phyloP scores from a whole-genome alignment of 352 stramenopile genomes.

The Phytopythium aichiense region DNA sequence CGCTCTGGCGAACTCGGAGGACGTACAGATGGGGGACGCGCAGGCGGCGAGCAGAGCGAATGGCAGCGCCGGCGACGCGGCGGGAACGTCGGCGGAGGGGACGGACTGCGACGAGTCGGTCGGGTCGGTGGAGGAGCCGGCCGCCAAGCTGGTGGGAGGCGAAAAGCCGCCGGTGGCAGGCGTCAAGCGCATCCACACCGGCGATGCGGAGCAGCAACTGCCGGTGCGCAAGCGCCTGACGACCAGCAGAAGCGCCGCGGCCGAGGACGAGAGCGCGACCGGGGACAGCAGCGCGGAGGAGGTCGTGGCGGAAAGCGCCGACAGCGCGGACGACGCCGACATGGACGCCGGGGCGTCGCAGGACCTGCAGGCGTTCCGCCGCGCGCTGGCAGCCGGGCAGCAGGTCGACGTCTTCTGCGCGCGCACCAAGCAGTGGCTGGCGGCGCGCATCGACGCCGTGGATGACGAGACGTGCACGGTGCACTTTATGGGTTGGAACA shows the following conservation, averaged over 20 bases:
- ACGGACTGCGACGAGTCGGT: slow-evolving; percentile 10
- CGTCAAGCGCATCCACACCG: slow-evolving; percentile 1
- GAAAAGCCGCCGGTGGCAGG: neutral
- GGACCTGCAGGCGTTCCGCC: slow-evolving; percentile 26
- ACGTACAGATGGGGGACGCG: neutral
- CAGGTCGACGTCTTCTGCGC: slow-evolving; percentile 62
- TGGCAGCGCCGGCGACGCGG: neutral
- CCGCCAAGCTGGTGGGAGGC: neutral
- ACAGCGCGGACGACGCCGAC: slow-evolving; percentile 31
- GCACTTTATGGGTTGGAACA: slow-evolving; percentile 71
- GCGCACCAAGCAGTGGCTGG: slow-evolving; percentile 46
- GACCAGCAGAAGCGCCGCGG: neutral
- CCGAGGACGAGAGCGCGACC: neutral
- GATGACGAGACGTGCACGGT: slow-evolving; percentile 29
- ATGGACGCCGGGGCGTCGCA: slow-evolving; percentile 23
- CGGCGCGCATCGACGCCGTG: slow-evolving; percentile 44
- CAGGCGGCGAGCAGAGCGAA: neutral
- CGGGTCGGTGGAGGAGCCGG: slow-evolving; percentile 3
- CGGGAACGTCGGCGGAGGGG: neutral
- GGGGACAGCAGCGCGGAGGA: slow-evolving; percentile 11
- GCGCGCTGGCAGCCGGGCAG: slow-evolving; percentile 23
- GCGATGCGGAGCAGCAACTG: neutral
- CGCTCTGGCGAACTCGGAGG: neutral
- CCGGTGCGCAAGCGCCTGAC: neutral
- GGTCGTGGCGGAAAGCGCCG: slow-evolving; percentile 11